A percentile compares a stretch with the other conserved stretches of the same genome.
phyloP scores from a whole-genome alignment of 1,284 basidiomycete genomes.

The Trichosporon inkin region DNA sequence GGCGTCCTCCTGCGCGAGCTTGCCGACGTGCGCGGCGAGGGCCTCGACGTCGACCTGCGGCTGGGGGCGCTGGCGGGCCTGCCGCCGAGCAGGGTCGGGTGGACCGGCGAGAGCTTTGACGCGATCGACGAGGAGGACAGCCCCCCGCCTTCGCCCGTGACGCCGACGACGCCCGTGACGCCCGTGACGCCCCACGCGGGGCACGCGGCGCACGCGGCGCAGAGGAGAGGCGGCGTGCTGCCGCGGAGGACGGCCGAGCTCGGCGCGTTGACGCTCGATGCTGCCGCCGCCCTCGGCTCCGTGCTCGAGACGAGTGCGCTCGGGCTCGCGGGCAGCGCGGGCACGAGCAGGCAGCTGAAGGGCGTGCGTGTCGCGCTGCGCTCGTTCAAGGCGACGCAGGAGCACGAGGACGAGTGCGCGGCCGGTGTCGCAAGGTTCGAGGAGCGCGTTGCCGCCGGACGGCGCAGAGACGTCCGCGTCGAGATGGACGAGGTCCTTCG shows the following conservation, averaged over 20 bases:
- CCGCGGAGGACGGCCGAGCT: background rate
- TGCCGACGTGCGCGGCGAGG: constrained; percentile 7
- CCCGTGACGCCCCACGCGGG: background rate
- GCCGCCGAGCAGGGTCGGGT: constrained; percentile 1
- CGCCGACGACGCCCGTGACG: background rate
- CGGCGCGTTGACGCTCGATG: background rate
- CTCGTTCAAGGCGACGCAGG: constrained; percentile 13
- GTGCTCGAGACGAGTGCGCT: constrained; percentile 3
- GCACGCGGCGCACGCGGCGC: background rate
- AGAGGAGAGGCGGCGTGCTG: background rate
- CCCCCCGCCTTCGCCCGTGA: background rate
- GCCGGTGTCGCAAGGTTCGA: constrained; percentile 18
- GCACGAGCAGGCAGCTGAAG: constrained; percentile 10
- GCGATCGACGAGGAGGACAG: background rate
- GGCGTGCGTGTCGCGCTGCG: constrained; percentile 12
- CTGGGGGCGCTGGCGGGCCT: background rate
- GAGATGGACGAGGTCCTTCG: constrained; percentile 7
- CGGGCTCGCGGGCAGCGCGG: constrained; percentile 3
- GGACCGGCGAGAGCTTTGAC: constrained; percentile 8
- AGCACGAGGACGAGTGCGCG: constrained; percentile 13
- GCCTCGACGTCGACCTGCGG: background rate
- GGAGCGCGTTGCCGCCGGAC: constrained; percentile 2
- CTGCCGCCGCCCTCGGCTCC: background rate
- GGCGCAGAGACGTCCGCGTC: background rate
- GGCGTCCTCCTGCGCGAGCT: constrained; percentile 16